Evolutionary conservation across 257 asterid species (phyloP).

Genomic region (Gentiana macrophylla): DNA sequence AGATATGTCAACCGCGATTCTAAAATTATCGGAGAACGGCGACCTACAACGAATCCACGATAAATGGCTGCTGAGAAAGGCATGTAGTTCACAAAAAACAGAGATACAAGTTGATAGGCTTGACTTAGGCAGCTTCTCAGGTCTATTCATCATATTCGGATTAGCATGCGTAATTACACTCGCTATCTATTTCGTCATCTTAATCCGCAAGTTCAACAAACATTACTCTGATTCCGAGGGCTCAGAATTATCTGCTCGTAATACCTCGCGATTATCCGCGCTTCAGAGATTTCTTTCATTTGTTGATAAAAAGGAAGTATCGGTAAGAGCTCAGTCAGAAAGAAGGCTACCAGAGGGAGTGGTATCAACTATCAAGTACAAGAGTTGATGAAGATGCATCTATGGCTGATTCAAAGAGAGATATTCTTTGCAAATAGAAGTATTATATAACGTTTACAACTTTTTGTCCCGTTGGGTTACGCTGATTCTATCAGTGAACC

Average conservation of each 20-base stretch:
- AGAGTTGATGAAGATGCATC: constrained; percentile 6
- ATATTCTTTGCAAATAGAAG: constrained; percentile 11
- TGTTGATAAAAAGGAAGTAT: constrained; percentile 43
- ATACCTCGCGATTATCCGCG: constrained; percentile 25
- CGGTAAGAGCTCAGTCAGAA: constrained; percentile 21
- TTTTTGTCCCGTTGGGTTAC: no score
- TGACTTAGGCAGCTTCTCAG: constrained; percentile 30
- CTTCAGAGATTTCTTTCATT: constrained; percentile 38
- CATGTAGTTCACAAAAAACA: constrained; percentile 40
- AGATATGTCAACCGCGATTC: constrained; percentile 57
- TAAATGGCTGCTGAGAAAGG: constrained; percentile 41
- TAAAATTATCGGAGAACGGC: constrained; percentile 43
- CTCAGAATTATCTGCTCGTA: constrained; percentile 11
- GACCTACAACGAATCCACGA: constrained; percentile 51
- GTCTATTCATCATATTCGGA: constrained; percentile 37
- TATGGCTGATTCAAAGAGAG: constrained; percentile 13
- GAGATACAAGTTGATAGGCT: constrained; percentile 39
- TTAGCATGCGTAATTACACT: constrained; percentile 36
- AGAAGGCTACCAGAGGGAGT: constrained; percentile 15
- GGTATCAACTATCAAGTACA: constrained; percentile 4
- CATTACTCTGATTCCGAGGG: constrained; percentile 17
- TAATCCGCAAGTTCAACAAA: constrained; percentile 20
- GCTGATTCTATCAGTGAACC: no score
- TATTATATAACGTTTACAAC: no score
- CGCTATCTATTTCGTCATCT: constrained; percentile 21